Evolutionary conservation across 441 rosid species (phyloP).

Genomic region (Manihot esculenta): DNA sequence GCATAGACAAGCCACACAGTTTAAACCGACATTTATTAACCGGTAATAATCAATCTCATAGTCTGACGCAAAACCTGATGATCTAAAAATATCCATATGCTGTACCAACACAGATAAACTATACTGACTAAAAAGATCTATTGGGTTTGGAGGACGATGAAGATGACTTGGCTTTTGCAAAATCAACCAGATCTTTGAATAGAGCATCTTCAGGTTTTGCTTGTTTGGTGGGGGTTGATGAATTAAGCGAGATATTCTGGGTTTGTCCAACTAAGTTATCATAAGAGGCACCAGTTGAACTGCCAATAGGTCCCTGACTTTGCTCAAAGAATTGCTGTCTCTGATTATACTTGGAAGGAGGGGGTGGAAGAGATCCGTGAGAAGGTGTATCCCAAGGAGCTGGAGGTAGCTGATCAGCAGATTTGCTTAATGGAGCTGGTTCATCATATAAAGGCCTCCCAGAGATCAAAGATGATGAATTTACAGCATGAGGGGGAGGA

Average conservation of each 20-base stretch:
- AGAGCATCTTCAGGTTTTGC: slow-evolving; percentile 89
- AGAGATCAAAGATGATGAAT: slow-evolving; percentile 36
- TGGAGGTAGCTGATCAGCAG: slow-evolving; percentile 58
- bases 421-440: slow-evolving; percentile 42
- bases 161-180: slow-evolving; percentile 86
- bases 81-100: slow-evolving; percentile 29
- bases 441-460: slow-evolving; percentile 61
- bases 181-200: slow-evolving; percentile 92
- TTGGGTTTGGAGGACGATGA: slow-evolving; percentile 57
- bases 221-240: slow-evolving; percentile 54
- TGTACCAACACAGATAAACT: slow-evolving; percentile 30
- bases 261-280: slow-evolving; percentile 72
- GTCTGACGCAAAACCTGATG: slow-evolving; percentile 24
- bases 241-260: slow-evolving; percentile 63
- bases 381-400: slow-evolving; percentile 72
- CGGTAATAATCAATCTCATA: slow-evolving; percentile 27
- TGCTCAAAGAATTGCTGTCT: slow-evolving; percentile 77
- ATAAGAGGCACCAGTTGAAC: slow-evolving; percentile 49
- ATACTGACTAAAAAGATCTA: slow-evolving; percentile 45
- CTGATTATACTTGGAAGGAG: slow-evolving; percentile 65
- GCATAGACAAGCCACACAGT: slow-evolving; percentile 23
- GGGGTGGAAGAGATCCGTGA: slow-evolving; percentile 57
- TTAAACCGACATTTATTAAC: slow-evolving; percentile 31
- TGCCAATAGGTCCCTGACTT: slow-evolving; percentile 13
- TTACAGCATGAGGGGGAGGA: slow-evolving; percentile 30